Evolutionary conservation across 345 rosid species (phyloP).

Genomic region (Theobroma cacao): DNA sequence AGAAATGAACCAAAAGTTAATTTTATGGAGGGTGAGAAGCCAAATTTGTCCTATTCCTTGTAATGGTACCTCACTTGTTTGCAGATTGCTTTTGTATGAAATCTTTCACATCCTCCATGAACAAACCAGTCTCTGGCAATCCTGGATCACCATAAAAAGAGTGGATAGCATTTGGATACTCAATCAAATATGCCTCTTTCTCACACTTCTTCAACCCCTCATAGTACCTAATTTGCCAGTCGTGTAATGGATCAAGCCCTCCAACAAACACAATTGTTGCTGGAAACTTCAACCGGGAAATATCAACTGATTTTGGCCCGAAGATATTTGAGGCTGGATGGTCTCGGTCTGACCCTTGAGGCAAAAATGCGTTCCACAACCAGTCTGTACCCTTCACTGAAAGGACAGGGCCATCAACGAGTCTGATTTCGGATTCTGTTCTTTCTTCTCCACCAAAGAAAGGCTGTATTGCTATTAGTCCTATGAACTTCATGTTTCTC

Average conservation of each 20-base stretch:
- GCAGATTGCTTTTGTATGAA: constrained; percentile 18
- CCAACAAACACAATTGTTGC: constrained; percentile 20
- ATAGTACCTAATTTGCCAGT: constrained; percentile 39
- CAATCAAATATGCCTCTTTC: constrained; percentile 29
- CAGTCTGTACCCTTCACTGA: constrained; percentile 19
- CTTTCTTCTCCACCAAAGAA: constrained; percentile 40
- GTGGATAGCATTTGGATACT: constrained; percentile 29
- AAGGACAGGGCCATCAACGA: constrained; percentile 1
- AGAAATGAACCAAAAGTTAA: neutral
- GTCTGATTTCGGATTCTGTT: constrained; percentile 25
- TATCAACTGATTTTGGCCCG: constrained; percentile 8
- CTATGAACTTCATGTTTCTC: constrained; percentile 10
- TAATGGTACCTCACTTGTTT: neutral
- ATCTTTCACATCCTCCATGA: constrained; percentile 18
- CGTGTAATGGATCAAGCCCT: constrained; percentile 40
- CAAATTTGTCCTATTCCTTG: neutral
- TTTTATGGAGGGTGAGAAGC: neutral
- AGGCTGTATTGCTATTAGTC: constrained; percentile 35
- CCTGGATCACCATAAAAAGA: constrained; percentile 26
- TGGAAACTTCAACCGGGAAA: constrained; percentile 21
- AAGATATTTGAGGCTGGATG: constrained; percentile 25
- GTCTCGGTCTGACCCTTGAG: constrained; percentile 21
- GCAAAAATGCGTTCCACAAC: constrained; percentile 31
- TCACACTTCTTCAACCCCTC: constrained; percentile 31
- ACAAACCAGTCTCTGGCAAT: constrained; percentile 17